These are phyloP conservation scores for Pyrus hybrid DNA, from an alignment of 331 rosid species.

Conservation along the genomic window DNA sequence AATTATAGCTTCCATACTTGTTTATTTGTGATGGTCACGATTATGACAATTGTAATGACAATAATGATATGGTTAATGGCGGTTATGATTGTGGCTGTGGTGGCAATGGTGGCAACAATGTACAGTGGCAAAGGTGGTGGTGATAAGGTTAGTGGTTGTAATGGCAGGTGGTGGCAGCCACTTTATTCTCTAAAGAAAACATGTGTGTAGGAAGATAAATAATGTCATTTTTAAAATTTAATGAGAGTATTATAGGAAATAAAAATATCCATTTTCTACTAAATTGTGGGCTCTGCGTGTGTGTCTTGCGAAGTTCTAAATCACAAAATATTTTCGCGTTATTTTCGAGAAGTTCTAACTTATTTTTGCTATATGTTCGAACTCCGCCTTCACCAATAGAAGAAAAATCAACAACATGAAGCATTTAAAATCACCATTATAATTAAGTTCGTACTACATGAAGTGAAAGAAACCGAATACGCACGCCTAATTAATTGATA, in stretches of 20 bases:
- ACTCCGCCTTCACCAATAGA: background rate
- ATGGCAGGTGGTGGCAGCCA: too few species aligned
- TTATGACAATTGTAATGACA: too few species aligned
- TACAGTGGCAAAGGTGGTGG: too few species aligned
- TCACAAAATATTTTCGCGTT: background rate
- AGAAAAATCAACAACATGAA: background rate
- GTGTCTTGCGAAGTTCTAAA: background rate
- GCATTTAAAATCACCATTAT: background rate
- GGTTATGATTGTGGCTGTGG: too few species aligned
- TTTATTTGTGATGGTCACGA: background rate
- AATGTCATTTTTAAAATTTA: too few species aligned
- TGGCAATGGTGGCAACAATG: too few species aligned
- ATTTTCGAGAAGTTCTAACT: background rate
- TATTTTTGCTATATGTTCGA: background rate
- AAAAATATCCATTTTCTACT: background rate
- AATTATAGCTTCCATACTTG: background rate
- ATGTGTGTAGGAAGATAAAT: background rate
- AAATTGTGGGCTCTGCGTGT: background rate
- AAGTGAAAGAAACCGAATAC: background rate
- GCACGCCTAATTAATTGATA: background rate
- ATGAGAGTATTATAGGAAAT: background rate
- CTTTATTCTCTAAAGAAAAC: too few species aligned
- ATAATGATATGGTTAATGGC: too few species aligned
- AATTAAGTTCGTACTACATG: background rate
- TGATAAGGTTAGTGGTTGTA: too few species aligned